Conservation (phyloP, 2,329 filamentous ascomycete genomes). For the Talaromyces sp. region DNA sequence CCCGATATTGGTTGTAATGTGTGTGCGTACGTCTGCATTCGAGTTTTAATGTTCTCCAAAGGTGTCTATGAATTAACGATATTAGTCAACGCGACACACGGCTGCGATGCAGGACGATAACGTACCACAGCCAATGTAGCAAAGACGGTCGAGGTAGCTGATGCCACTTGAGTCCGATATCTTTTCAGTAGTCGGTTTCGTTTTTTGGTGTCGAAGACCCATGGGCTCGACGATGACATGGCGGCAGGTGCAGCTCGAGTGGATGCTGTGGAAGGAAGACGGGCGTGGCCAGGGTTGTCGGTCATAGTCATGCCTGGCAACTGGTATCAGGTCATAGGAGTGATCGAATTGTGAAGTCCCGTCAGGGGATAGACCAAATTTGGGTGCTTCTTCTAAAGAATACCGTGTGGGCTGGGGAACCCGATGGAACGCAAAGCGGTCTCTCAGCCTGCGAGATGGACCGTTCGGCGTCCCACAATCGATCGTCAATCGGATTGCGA, state of each 20-base stretch:
- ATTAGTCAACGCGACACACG: neutral
- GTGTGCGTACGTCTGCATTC: slow-evolving; percentile 44
- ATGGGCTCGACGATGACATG: slow-evolving; percentile 28
- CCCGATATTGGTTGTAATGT: neutral
- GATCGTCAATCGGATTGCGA: slow-evolving; percentile 32
- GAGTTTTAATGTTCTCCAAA: slow-evolving; percentile 46
- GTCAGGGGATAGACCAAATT: slow-evolving; percentile 2
- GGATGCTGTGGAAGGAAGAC: slow-evolving; percentile 29
- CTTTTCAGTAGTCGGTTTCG: slow-evolving; percentile 41
- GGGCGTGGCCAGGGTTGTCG: slow-evolving; percentile 38
- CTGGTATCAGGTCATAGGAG: slow-evolving; percentile 12
- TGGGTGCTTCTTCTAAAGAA: slow-evolving; percentile 2
- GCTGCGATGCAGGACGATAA: slow-evolving; percentile 10
- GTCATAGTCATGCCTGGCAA: slow-evolving; percentile 34
- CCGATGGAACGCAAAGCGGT: slow-evolving; percentile 50
- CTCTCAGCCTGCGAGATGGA: slow-evolving; percentile 45
- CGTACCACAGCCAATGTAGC: slow-evolving; percentile 44
- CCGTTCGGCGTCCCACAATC: slow-evolving; percentile 48
- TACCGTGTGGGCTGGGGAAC: slow-evolving; percentile 37
- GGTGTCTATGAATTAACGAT: slow-evolving; percentile 32
- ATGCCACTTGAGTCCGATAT: slow-evolving; percentile 44
- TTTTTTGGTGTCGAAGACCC: slow-evolving; percentile 35
- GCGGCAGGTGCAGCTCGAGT: slow-evolving; percentile 29
- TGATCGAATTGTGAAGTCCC: neutral
- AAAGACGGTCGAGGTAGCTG: slow-evolving; percentile 40